phyloP scores from a whole-genome alignment of 345 rosid species.

The Linum tenue region DNA sequence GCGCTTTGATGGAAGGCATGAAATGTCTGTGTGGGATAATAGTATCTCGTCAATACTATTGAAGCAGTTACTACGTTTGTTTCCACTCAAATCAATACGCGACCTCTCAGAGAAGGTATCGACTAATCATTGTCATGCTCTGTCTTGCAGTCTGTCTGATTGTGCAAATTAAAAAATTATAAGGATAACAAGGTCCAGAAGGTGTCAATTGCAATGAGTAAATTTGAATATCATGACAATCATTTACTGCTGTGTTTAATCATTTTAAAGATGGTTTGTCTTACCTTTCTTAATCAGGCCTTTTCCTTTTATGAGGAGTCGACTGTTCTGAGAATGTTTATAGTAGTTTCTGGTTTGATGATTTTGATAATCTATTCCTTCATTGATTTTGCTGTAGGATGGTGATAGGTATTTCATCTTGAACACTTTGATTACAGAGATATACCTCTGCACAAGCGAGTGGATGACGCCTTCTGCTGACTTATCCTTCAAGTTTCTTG shows the following conservation, averaged over 20 bases:
- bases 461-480: constrained; percentile 42
- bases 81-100: constrained; percentile 29
- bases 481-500: constrained; percentile 44
- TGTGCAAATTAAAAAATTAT: not conserved
- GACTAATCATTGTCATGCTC: constrained; percentile 1
- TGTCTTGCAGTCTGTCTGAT: constrained; percentile 1
- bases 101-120: constrained; percentile 38
- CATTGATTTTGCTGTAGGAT: constrained; percentile 40
- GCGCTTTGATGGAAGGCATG: constrained; percentile 24
- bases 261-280: not conserved
- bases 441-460: constrained; percentile 54
- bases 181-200: not conserved
- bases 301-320: not conserved
- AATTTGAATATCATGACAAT: not conserved
- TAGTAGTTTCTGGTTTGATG: not conserved
- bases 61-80: constrained; percentile 48
- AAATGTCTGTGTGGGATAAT: constrained; percentile 32
- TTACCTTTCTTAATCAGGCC: not conserved
- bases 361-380: constrained; percentile 3
- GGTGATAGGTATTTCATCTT: constrained; percentile 53
- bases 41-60: constrained; percentile 32
- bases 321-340: not conserved
- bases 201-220: not conserved
- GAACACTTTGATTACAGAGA: constrained; percentile 51
- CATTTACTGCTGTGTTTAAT: not conserved